A percentile compares a stretch with the other conserved stretches of the same genome.
Evolutionary conservation across 169 alveolate genomes (phyloP).

Genomic region (Plasmodium chabaudi): DNA sequence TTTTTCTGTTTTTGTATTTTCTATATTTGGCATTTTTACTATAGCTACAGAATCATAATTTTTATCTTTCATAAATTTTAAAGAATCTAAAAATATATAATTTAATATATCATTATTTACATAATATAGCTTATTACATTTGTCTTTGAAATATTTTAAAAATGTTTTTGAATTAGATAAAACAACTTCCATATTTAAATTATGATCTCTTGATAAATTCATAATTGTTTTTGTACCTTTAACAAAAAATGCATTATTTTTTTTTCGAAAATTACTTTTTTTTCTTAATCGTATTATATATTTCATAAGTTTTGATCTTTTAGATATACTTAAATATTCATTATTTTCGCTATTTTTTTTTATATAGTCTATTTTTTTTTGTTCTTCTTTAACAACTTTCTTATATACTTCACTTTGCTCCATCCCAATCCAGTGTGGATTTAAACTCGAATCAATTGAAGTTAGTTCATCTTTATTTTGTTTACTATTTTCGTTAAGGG

Average conservation of each 20-base stretch:
- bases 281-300: constrained; percentile 66
- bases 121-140: constrained; percentile 64
- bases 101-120: constrained; percentile 33
- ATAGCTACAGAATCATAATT: constrained; percentile 58
- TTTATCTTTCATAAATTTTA: constrained; percentile 26
- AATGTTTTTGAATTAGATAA: constrained; percentile 29
- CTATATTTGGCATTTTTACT: constrained; percentile 27
- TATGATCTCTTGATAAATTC: constrained; percentile 34
- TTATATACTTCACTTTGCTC: constrained; percentile 2
- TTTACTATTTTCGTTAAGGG: not conserved
- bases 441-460: not conserved
- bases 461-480: constrained; percentile 1
- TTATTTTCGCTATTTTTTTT: constrained; percentile 1
- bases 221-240: constrained; percentile 51
- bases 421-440: constrained; percentile 36
- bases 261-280: constrained; percentile 75
- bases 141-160: constrained; percentile 26
- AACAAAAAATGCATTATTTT: constrained; percentile 70
- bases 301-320: constrained; percentile 71
- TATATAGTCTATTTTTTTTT: not conserved
- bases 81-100: constrained; percentile 64
- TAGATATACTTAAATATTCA: constrained; percentile 52
- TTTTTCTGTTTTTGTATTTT: constrained; percentile 5
- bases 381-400: not conserved
- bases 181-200: constrained; percentile 47